Evolutionary conservation across 768 basidiomycete genomes (phyloP), one percentile per base, ranked within the genome.

Genomic region (Auricularia auricula-judae): DNA sequence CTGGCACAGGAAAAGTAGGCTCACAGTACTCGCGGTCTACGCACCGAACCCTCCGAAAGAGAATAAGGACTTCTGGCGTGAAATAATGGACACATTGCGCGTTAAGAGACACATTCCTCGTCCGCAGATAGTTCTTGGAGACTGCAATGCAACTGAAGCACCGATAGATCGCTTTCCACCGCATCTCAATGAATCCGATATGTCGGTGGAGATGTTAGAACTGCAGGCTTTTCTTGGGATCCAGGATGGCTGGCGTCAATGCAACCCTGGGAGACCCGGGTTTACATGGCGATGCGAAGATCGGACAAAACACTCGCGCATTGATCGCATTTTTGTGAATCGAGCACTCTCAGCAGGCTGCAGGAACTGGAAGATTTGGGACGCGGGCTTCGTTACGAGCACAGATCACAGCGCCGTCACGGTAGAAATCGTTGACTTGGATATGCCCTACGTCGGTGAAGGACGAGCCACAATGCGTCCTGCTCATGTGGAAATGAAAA

Each of bases 91-190:
- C 4, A 35, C 56, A 3, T 23, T 59, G 21, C 10, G 12, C 3
- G 5, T 3, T 5, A 35, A 35, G 8, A 4, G 21, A 16, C 56
- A n/a, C 0, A 21, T 62, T 0, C 66, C 61, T 0, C 33, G 42
- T 2, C 70, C 70, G 0, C 63, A 70, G 36, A 42, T 68, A 1
- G 14, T 72, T 1, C 62, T 65, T 0, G 70, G 67, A 1, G 70
- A 72, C 63, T 64, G 62, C 39, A 71, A 72, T 34, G 62, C 69
- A 4, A 67, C 70, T 2, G 66, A 71, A 43, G 66, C 70, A 3
- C 36, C 14, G 0, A 62, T 69, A 12, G 71, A 72, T 53, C 62
- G 69, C 0, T 39, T 67, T 5, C 70, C 71, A 21, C 36, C 36
- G 16, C 56, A 59, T 35, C 56, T 59, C 5, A 59, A 59, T 23